Evolutionary conservation across 1,139 yeast genomes (phyloP).

Genomic region (Yamadazyma sp.): DNA sequence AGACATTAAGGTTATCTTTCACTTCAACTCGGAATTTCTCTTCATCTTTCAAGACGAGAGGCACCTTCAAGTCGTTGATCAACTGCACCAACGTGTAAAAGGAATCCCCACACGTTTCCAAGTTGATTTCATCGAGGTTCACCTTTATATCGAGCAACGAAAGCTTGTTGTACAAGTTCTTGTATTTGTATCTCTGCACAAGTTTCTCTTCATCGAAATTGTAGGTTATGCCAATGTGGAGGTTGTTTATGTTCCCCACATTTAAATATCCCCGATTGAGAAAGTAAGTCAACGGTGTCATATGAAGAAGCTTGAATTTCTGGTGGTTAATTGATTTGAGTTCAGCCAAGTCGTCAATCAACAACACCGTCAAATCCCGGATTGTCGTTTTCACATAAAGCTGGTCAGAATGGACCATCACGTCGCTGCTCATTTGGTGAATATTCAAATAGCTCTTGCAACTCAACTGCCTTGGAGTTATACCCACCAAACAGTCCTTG

Average conservation of each 20-base stretch:
- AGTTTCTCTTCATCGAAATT: conserved; percentile 17
- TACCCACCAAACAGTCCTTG: conserved; percentile 53
- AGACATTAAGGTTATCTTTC: conserved; percentile 40
- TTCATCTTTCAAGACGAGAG: conserved; percentile 56
- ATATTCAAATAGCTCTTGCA: conserved; percentile 54
- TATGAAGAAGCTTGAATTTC: neutral
- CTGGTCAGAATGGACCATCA: conserved; percentile 34
- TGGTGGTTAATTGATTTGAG: conserved; percentile 13
- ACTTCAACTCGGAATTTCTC: conserved; percentile 51
- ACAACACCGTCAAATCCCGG: conserved; percentile 43
- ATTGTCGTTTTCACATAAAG: conserved; percentile 44
- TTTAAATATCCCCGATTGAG: conserved; percentile 40
- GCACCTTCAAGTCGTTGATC: conserved; percentile 69
- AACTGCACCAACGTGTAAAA: conserved; percentile 68
- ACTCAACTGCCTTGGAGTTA: conserved; percentile 57
- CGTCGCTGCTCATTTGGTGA: conserved; percentile 53
- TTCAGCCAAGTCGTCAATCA: conserved; percentile 57
- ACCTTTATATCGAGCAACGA: conserved; percentile 45
- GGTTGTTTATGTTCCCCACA: conserved; percentile 44
- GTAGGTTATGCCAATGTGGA: conserved; percentile 42
- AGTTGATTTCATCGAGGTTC: conserved; percentile 46
- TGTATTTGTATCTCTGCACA: conserved; percentile 4
- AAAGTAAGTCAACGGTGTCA: conserved; percentile 19
- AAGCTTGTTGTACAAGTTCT: conserved; percentile 16
- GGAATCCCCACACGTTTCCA: conserved; percentile 84